These are phyloP conservation scores for Cladosporium oxysporum DNA, from an alignment of 2,329 filamentous ascomycete genomes.

Conservation along the genomic window DNA sequence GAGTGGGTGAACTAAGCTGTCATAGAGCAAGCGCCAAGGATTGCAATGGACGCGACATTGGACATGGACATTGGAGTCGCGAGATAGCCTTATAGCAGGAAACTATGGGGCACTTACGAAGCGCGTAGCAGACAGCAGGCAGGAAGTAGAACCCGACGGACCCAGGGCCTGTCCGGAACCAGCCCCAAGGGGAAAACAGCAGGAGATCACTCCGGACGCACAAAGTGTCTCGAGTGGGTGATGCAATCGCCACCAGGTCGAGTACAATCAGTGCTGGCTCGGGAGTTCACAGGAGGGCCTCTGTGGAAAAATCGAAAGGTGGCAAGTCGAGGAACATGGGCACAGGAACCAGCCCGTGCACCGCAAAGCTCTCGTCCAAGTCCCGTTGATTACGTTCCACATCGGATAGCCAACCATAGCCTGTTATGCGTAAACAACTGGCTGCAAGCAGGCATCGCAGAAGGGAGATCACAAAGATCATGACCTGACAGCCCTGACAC, in stretches of 20 bases:
- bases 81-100: not conserved
- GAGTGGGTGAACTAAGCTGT: not conserved
- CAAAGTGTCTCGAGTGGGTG: not conserved
- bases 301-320: not conserved
- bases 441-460: not conserved
- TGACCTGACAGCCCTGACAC: not conserved
- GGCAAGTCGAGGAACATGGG: conserved; percentile 1
- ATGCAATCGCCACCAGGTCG: conserved; percentile 1
- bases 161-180: not conserved
- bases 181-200: not conserved
- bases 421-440: not conserved
- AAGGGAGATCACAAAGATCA: not conserved
- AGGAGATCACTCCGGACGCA: conserved; percentile 7
- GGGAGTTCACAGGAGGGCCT: not conserved
- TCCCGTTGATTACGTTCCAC: not conserved
- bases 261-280: not conserved
- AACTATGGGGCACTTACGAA: conserved; percentile 2
- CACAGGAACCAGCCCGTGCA: conserved; percentile 3
- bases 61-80: not conserved
- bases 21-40: conserved; percentile 1
- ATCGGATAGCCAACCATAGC: not conserved
- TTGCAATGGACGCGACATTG: not conserved
- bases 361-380: not conserved
- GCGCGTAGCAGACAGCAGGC: not conserved
- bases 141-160: not conserved